phyloP scores from a whole-genome alignment of 768 basidiomycete genomes.

The Lepiota venenata region DNA sequence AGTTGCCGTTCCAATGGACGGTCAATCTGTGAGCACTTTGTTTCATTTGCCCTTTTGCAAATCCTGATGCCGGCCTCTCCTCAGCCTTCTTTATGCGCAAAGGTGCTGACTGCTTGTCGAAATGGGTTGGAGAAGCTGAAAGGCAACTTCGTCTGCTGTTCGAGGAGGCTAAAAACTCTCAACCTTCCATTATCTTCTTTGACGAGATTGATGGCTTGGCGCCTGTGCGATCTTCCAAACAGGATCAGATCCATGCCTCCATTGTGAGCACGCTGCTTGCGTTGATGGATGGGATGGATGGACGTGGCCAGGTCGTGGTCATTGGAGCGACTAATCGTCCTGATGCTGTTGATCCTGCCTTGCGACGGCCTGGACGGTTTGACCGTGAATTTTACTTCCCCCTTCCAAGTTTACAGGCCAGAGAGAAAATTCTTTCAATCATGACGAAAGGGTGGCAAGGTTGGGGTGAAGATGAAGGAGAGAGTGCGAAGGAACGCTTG shows the following conservation, averaged over 20 bases:
- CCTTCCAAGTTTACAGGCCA: constrained; percentile 76
- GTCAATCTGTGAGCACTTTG: constrained; percentile 70
- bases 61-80: background rate
- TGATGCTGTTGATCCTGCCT: constrained; percentile 93
- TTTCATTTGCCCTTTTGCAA: constrained; percentile 1
- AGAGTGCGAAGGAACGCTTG: constrained; percentile 65
- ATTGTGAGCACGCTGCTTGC: constrained; percentile 95
- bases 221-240: constrained; percentile 98
- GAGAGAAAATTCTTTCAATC: constrained; percentile 86
- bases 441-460: constrained; percentile 91
- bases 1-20: constrained; percentile 85
- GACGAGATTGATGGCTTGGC: constrained; percentile 99
- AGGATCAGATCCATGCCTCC: constrained; percentile 98
- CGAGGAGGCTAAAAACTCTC: constrained; percentile 89
- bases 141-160: constrained; percentile 92
- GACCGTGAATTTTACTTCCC: constrained; percentile 99
- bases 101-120: constrained; percentile 95
- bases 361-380: constrained; percentile 91
- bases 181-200: constrained; percentile 98
- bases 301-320: constrained; percentile 93
- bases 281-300: constrained; percentile 99
- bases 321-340: constrained; percentile 98
- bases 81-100: constrained; percentile 99
- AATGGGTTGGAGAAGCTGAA: constrained; percentile 99
- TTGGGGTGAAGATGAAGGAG: constrained; percentile 48